Evolutionary conservation across 208 protist species (phyloP), one percentile per base, ranked within the genome.

Genomic region (Crithidia brevicula): DNA sequence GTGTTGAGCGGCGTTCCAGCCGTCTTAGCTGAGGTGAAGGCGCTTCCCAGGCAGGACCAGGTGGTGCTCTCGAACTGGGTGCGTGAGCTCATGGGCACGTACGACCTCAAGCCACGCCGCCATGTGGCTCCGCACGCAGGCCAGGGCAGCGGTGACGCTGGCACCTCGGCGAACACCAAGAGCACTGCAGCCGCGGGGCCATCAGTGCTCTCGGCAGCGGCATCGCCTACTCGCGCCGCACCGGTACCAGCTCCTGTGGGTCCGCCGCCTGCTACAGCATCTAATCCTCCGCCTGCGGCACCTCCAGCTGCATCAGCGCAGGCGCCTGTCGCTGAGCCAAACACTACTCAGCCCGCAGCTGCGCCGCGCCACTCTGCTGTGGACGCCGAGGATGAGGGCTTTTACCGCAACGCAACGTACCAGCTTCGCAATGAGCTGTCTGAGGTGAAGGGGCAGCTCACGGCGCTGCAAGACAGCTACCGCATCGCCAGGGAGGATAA

Each of bases 381-480:
- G 4, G 52, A 59, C 3, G 42, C 57, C 3, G 67, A 72, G 16
- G 82, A 87, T 43, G 72, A 78, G 11, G 56, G 57, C n/a, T 79
- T 79, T 46, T 78, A 80, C 31, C 75, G 68, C 67, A 65, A 83
- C 54, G 59, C 74, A 23, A 67, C 72, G 0, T 51, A 63, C 49
- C 77, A 85, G 68, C 81, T 94, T 18, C 82, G 77, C 53, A 56
- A 72, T 34, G 83, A 91, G 67, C 60, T 91, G 40, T 58, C 75
- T 1, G 79, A 78, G 22, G 28, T 59, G 20, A 50, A 78, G 65
- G 62, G 72, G 8, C 65, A 66, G 22, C 51, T 84, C 9, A 25
- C 56, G 9, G 74, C 84, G 27, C n/a, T 88, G 33, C 77, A 91
- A 42, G 74, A 79, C 16, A 49, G 63, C 18, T 76, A 77, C 47